Evolutionary conservation across 139 green algal species (phyloP).

Genomic region (Monoraphidium neglectum): DNA sequence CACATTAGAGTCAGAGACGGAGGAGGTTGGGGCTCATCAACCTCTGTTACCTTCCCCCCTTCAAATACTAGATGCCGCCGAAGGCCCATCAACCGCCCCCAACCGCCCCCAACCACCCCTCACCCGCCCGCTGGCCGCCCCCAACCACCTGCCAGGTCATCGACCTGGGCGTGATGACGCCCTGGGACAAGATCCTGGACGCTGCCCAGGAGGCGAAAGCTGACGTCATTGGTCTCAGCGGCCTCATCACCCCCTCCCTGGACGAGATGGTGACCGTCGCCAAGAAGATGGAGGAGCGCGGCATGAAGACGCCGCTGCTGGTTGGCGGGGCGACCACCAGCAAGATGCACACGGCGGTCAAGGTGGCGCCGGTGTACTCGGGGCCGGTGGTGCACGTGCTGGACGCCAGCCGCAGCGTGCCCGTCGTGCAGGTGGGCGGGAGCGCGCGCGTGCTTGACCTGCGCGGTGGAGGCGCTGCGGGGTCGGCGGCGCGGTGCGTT

Average conservation of each 20-base stretch:
- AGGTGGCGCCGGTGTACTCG: slow-evolving; percentile 93
- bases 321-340: slow-evolving; percentile 97
- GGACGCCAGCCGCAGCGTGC: slow-evolving; percentile 92
- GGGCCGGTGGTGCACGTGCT: slow-evolving; percentile 93
- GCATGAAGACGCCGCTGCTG: slow-evolving; percentile 90
- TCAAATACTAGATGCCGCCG: neutral
- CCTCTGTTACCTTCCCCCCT: too few relatives aligned
- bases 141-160: slow-evolving; percentile 64
- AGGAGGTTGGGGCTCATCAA: too few relatives aligned
- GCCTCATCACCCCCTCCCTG: slow-evolving; percentile 97
- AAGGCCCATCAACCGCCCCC: too few relatives aligned
- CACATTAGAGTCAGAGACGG: too few relatives aligned
- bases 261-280: slow-evolving; percentile 99
- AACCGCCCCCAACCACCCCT: too few relatives aligned
- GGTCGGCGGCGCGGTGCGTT: too few relatives aligned
- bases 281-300: slow-evolving; percentile 92
- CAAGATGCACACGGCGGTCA: slow-evolving; percentile 99
- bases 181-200: slow-evolving; percentile 95
- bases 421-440: slow-evolving; percentile 60
- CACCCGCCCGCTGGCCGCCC: too few relatives aligned
- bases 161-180: slow-evolving; percentile 96
- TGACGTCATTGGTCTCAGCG: slow-evolving; percentile 95
- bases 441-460: too few relatives aligned
- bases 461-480: too few relatives aligned
- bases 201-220: slow-evolving; percentile 89